Evolutionary conservation across 2,329 filamentous ascomycete species (phyloP).

Genomic region (Talaromyces piceae): DNA sequence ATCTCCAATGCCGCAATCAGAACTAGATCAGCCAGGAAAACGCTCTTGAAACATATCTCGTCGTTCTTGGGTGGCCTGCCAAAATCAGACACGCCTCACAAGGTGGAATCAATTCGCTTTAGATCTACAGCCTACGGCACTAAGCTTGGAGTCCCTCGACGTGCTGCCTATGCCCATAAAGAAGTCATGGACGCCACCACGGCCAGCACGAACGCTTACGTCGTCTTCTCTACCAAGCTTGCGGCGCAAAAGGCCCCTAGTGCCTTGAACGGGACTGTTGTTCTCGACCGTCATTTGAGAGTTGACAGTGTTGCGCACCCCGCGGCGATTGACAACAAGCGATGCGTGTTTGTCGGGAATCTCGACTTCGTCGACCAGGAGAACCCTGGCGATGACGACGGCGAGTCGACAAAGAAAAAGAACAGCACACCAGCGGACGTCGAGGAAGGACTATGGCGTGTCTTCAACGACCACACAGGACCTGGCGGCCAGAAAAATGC

Average conservation of each 20-base stretch:
- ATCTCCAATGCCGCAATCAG: conserved; percentile 76
- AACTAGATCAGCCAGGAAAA: conserved; percentile 73
- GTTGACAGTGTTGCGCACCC: conserved; percentile 90
- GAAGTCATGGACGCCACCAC: conserved; percentile 86
- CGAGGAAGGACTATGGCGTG: conserved; percentile 65
- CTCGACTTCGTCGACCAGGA: conserved; percentile 94
- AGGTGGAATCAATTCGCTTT: conserved; percentile 86
- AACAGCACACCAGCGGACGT: conserved; percentile 71
- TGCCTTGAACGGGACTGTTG: conserved; percentile 72
- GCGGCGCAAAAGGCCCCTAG: conserved; percentile 70
- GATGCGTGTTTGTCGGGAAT: conserved; percentile 95
- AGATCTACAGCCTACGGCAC: conserved; percentile 82
- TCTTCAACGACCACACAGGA: conserved; percentile 30
- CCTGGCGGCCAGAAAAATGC: conserved; percentile 8
- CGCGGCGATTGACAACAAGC: conserved; percentile 69
- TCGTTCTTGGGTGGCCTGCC: conserved; percentile 58
- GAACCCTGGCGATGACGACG: conserved; percentile 54
- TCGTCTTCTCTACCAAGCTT: conserved; percentile 68
- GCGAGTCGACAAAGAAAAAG: conserved; percentile 48
- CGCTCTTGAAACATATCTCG: conserved; percentile 66
- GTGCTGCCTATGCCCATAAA: conserved; percentile 88
- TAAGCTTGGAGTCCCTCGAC: conserved; percentile 67
- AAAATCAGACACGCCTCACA: conserved; percentile 51
- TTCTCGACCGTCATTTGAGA: conserved; percentile 80
- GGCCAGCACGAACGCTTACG: conserved; percentile 89